Evolutionary conservation across 1,284 basidiomycete species (phyloP).

Genomic region (Jaminaea rosea): DNA sequence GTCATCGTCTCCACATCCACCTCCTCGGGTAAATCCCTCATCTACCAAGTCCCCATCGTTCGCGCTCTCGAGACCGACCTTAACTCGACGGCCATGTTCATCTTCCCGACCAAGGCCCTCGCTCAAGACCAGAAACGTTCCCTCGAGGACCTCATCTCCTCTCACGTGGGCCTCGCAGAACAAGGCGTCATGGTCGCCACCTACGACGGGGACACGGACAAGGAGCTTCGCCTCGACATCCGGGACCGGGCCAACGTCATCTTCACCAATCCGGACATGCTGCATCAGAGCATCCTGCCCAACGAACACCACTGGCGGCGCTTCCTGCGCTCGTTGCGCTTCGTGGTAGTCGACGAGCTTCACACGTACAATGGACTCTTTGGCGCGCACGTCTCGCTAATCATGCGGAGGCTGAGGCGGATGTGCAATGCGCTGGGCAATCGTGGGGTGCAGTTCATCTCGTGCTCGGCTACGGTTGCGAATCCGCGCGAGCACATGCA

Average conservation of each 20-base stretch:
- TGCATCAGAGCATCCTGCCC: conserved; percentile 75
- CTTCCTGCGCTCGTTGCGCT: conserved; percentile 60
- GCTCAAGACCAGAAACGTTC: conserved; percentile 71
- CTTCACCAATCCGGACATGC: conserved; percentile 61
- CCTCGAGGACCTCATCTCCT: conserved; percentile 52
- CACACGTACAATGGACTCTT: conserved; percentile 59
- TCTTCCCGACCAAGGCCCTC: conserved; percentile 87
- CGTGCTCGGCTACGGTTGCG: conserved; percentile 78
- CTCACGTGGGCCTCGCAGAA: conserved; percentile 59
- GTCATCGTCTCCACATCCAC: conserved; percentile 85
- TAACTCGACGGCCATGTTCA: conserved; percentile 65
- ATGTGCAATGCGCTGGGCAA: conserved; percentile 78
- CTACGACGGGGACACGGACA: conserved; percentile 80
- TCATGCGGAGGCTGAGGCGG: conserved; percentile 55
- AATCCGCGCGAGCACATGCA: conserved; percentile 54
- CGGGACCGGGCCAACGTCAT: conserved; percentile 49
- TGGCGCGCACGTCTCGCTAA: conserved; percentile 37
- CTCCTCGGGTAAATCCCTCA: conserved; percentile 82
- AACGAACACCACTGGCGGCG: conserved; percentile 75
- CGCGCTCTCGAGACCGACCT: conserved; percentile 60
- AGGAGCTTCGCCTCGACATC: conserved; percentile 52
- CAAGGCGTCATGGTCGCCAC: conserved; percentile 59
- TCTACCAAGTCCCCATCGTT: conserved; percentile 64
- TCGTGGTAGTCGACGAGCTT: conserved; percentile 74
- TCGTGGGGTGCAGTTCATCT: conserved; percentile 63